A percentile compares a stretch with the other conserved stretches of the same genome.
Conservation (phyloP, 1,139 yeast genomes). For the Kurtzmaniella quercitrusa region DNA sequence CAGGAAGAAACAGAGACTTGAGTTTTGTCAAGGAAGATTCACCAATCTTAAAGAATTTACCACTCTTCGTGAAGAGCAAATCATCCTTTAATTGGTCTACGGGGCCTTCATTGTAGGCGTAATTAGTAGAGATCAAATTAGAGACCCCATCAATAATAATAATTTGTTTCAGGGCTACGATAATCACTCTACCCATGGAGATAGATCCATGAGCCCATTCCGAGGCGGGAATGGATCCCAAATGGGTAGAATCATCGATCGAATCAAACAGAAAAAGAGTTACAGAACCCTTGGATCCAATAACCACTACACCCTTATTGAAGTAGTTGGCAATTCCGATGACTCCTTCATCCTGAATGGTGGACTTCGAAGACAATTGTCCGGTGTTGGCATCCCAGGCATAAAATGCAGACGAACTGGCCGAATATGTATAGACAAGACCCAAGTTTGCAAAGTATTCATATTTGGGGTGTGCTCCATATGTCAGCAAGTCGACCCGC, state of each 20-base stretch:
- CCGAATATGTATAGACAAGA: slow-evolving; percentile 14
- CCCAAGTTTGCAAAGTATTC: background rate
- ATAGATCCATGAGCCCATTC: slow-evolving; percentile 1
- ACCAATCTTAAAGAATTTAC: slow-evolving; percentile 15
- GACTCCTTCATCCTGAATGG: slow-evolving; percentile 12
- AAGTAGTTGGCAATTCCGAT: slow-evolving; percentile 12
- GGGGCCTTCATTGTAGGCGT: slow-evolving; percentile 5
- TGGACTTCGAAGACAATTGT: slow-evolving; percentile 12
- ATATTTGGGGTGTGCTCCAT: slow-evolving; percentile 6
- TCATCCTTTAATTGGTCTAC: slow-evolving; percentile 18
- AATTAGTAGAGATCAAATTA: background rate
- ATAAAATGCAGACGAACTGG: slow-evolving; percentile 10
- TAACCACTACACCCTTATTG: slow-evolving; percentile 17
- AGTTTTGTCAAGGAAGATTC: slow-evolving; percentile 5
- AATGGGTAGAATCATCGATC: too few relatives aligned
- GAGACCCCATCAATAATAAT: background rate
- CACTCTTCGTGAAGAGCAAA: slow-evolving; percentile 15
- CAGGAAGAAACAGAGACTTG: slow-evolving; percentile 1
- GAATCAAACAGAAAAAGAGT: slow-evolving; percentile 5
- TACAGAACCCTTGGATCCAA: slow-evolving; percentile 14
- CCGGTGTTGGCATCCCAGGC: slow-evolving; percentile 18
- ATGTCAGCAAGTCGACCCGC: slow-evolving; percentile 16
- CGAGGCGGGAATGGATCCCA: background rate
- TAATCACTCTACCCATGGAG: slow-evolving; percentile 2
- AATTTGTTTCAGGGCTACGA: background rate